Evolutionary conservation across 2,329 filamentous ascomycete genomes (phyloP).

Genomic region (Paecilomyces sp.): DNA sequence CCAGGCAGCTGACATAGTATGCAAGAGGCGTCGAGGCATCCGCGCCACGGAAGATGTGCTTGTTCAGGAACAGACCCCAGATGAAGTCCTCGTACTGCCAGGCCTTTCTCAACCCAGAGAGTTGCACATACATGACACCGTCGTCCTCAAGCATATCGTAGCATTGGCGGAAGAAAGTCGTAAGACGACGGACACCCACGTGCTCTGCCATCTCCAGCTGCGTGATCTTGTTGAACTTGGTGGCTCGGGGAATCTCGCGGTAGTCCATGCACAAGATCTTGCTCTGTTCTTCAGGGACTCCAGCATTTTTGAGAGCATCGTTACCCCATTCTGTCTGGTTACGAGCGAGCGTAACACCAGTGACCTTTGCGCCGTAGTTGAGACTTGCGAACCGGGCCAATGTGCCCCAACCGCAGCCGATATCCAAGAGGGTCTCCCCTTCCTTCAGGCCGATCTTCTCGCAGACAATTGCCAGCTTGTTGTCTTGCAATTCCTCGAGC

Average conservation of each 20-base stretch:
- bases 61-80: conserved; percentile 99
- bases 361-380: conserved; percentile 80
- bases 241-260: conserved; percentile 77
- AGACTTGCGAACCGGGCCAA: conserved; percentile 86
- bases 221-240: conserved; percentile 90
- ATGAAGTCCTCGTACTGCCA: conserved; percentile 98
- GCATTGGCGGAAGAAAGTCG: conserved; percentile 73
- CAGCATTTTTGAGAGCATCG: conserved; percentile 72
- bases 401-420: conserved; percentile 97
- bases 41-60: conserved; percentile 95
- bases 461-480: conserved; percentile 91
- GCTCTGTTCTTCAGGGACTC: conserved; percentile 80
- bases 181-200: conserved; percentile 86
- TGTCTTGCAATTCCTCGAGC: conserved; percentile 93
- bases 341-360: conserved; percentile 86
- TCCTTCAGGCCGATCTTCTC: conserved; percentile 85
- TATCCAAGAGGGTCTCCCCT: conserved; percentile 80
- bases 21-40: conserved; percentile 91
- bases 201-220: conserved; percentile 99
- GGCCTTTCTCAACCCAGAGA: conserved; percentile 82
- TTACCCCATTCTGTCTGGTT: conserved; percentile 99
- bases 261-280: conserved; percentile 95
- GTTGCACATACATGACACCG: conserved; percentile 91
- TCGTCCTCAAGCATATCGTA: conserved; percentile 96
- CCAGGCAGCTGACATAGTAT: conserved; percentile 75